phyloP scores from a whole-genome alignment of 108 stramenopile genomes.

The Nannochloropsis granulata region DNA sequence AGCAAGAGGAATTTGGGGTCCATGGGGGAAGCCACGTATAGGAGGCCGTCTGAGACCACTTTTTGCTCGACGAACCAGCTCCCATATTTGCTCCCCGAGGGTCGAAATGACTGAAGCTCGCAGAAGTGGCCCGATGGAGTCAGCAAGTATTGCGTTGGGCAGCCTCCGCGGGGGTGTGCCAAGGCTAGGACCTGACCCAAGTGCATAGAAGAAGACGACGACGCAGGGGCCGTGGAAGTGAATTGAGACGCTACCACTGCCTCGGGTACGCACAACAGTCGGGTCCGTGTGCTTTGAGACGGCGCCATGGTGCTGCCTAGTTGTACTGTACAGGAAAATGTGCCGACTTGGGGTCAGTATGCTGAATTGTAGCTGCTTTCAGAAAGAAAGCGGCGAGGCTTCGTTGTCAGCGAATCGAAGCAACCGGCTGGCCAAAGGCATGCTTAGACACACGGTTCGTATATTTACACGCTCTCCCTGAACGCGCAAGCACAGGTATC shows the following conservation, averaged over 20 bases:
- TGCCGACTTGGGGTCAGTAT: too few species aligned
- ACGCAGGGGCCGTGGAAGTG: background rate
- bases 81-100: constrained; percentile 1
- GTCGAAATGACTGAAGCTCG: constrained; percentile 20
- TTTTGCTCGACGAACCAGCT: constrained; percentile 28
- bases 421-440: too few species aligned
- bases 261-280: background rate
- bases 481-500: too few species aligned
- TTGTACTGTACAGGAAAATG: too few species aligned
- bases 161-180: background rate
- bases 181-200: background rate
- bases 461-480: too few species aligned
- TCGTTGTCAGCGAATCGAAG: too few species aligned
- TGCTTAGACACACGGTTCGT: too few species aligned
- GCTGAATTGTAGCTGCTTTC: too few species aligned
- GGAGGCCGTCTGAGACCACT: constrained; percentile 14
- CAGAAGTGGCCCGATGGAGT: constrained; percentile 1
- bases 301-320: background rate
- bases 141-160: constrained; percentile 7
- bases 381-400: too few species aligned
- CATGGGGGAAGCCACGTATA: constrained; percentile 7
- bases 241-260: background rate
- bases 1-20: constrained; percentile 27
- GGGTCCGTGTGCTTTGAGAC: background rate
- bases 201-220: background rate